phyloP scores from a whole-genome alignment of 176 grass and related monocot species.

The Ensete glaucum region DNA sequence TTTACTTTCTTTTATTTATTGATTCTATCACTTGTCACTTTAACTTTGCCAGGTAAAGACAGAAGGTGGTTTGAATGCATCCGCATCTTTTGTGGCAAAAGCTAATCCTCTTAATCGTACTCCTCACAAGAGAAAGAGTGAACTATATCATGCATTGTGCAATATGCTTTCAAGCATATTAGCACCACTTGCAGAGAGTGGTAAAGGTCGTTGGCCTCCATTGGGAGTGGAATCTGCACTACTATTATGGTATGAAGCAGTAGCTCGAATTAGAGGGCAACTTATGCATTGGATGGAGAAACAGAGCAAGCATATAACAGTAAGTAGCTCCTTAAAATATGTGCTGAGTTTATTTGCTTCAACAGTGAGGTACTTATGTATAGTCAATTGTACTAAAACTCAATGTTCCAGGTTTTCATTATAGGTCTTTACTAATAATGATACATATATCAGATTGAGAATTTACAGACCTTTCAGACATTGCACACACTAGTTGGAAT shows the following conservation, averaged over 20 bases:
- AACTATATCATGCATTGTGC: conserved; percentile 94
- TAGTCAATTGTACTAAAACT: conserved; percentile 12
- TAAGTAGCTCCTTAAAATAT: conserved; percentile 41
- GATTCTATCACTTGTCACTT: conserved; percentile 6
- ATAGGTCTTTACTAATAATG: not conserved
- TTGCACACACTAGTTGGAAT: not conserved
- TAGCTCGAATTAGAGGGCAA: conserved; percentile 74
- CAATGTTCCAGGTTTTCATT: not conserved
- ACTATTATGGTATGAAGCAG: conserved; percentile 89
- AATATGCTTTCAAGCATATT: conserved; percentile 98
- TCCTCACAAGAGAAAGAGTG: conserved; percentile 93
- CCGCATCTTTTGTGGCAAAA: conserved; percentile 95
- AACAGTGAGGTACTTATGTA: not conserved
- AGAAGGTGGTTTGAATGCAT: conserved; percentile 82
- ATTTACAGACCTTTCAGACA: not conserved
- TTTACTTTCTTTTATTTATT: not conserved
- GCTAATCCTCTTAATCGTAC: conserved; percentile 78
- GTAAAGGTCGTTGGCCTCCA: conserved; percentile 86
- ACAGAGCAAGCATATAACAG: conserved; percentile 89
- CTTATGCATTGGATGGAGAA: conserved; percentile 97
- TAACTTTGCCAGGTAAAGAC: conserved; percentile 59
- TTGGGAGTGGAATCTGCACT: conserved; percentile 75
- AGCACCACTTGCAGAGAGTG: conserved; percentile 78
- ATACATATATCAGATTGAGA: not conserved
- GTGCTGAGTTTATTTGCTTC: conserved; percentile 12